Evolutionary conservation across 352 stramenopile species (phyloP), one percentile per base, ranked within the genome.

Genomic region (Aphanomyces invadans): DNA sequence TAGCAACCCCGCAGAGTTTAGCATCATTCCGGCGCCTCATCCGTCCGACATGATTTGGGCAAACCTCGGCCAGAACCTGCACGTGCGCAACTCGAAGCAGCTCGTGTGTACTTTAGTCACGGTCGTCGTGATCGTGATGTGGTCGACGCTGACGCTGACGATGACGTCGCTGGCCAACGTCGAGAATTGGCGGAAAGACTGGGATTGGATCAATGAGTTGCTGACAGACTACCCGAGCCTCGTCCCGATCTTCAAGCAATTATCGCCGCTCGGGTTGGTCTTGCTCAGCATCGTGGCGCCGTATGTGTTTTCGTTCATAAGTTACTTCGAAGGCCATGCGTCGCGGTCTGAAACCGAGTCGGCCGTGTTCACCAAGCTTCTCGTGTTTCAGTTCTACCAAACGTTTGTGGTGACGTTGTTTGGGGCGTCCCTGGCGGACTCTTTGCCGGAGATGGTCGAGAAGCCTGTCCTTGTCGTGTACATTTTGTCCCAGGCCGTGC

Each of bases 351-450:
- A 82, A 39, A 78, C 91, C 11, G 70, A 82, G 48, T 75, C 79
- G 4, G 89, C 85, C 33, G 70, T 90, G 56, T 75, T 93, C 49
- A 87, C 89, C 69, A 93, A 93, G 63, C 67, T 93, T 7, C 77
- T 93, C 42, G 73, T 79, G 25, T 91, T 91, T 70, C 85, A 93
- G 70, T 81, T 89, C 45, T 89, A 88, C 69, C 73, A 91, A 52
- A 86, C 85, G 39, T 85, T 93, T 49, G 59, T 91, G 56, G 74
- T 93, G 26, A 81, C 85, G n/a, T 86, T 93, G 70, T 82, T 91
- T 33, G 82, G 80, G 57, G 84, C 81, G 71, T 90, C 82, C 3
- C 76, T 90, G 57, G 83, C 90, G 52, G 78, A 89, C 48, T 76
- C 74, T 21, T 62, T 93, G 45, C 86, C 82, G 9, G 80, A 77